Conservation (phyloP, 805 yeast species). For the Cyberlindnera meyerae region DNA sequence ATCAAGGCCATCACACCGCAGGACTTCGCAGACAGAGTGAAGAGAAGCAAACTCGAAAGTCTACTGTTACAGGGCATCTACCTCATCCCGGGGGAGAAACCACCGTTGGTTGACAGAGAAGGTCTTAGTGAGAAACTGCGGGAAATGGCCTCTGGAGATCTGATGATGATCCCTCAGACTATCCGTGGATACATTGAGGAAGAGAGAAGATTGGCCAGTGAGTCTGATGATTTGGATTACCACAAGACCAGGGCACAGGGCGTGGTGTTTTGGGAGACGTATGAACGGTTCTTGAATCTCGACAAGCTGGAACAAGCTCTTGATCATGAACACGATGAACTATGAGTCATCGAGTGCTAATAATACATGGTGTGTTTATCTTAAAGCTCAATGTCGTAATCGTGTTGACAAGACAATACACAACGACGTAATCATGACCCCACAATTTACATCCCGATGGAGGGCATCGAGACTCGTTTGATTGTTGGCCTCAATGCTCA, state of each 20-base stretch:
- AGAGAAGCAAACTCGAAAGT: slow-evolving; percentile 7
- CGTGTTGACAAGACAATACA: too few species aligned
- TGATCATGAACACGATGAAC: slow-evolving; percentile 7
- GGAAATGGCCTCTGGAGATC: slow-evolving; percentile 1
- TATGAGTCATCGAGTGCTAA: too few species aligned
- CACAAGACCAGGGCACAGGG: slow-evolving; percentile 6
- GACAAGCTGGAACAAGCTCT: slow-evolving; percentile 9
- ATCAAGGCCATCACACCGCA: slow-evolving; percentile 3
- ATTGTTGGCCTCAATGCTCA: too few species aligned
- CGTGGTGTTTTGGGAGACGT: slow-evolving; percentile 10
- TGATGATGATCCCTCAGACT: neutral
- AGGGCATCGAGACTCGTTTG: too few species aligned
- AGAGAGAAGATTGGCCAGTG: slow-evolving; percentile 6
- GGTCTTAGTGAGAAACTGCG: slow-evolving; percentile 4
- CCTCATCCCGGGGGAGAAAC: slow-evolving; percentile 3
- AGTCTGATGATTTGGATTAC: slow-evolving; percentile 1
- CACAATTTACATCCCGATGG: too few species aligned
- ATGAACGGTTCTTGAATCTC: slow-evolving; percentile 4
- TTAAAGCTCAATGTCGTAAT: too few species aligned
- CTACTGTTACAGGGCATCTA: slow-evolving; percentile 9
- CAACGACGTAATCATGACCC: too few species aligned
- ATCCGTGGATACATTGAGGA: neutral
- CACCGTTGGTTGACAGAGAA: slow-evolving; percentile 2
- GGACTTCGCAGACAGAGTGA: slow-evolving; percentile 3
- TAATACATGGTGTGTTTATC: too few species aligned